Conservation (phyloP, 2,329 filamentous ascomycete species). For the Coniochaeta ligniaria region DNA sequence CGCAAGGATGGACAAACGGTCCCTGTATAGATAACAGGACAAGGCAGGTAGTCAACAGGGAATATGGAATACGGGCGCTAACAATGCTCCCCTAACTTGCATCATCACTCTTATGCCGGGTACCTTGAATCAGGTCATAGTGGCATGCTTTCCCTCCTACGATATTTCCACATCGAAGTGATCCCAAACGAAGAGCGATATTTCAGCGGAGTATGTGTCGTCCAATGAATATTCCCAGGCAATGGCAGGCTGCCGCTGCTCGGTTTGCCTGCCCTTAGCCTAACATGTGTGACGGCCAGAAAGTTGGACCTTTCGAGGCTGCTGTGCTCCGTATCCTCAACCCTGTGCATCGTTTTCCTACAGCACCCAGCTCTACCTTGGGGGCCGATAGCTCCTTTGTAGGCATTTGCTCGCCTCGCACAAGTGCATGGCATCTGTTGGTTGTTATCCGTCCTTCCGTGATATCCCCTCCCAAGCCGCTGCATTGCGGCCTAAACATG, state of each 20-base stretch:
- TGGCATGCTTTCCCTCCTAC: background rate
- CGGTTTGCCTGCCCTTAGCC: background rate
- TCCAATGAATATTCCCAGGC: background rate
- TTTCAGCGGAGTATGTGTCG: too few species aligned
- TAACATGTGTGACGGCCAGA: background rate
- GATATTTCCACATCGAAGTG: too few species aligned
- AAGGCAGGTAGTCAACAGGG: background rate
- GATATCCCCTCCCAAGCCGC: background rate
- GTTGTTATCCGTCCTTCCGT: background rate
- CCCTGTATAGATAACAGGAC: background rate
- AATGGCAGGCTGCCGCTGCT: background rate
- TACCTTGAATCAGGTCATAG: too few species aligned
- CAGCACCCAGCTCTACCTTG: too few species aligned
- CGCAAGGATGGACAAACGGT: background rate
- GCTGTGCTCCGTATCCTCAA: background rate
- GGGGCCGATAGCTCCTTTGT: too few species aligned
- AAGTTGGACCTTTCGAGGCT: background rate
- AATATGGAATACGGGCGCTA: background rate
- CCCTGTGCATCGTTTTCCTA: too few species aligned
- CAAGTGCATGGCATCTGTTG: background rate
- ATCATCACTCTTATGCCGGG: too few species aligned
- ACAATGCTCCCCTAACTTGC: too few species aligned
- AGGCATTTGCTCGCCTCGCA: background rate
- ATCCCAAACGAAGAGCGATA: too few species aligned
- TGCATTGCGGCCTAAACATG: background rate